Evolutionary conservation across 2,329 filamentous ascomycete species (phyloP), one percentile per base, ranked within the genome.

Genomic region (Paecilomyces sp.): DNA sequence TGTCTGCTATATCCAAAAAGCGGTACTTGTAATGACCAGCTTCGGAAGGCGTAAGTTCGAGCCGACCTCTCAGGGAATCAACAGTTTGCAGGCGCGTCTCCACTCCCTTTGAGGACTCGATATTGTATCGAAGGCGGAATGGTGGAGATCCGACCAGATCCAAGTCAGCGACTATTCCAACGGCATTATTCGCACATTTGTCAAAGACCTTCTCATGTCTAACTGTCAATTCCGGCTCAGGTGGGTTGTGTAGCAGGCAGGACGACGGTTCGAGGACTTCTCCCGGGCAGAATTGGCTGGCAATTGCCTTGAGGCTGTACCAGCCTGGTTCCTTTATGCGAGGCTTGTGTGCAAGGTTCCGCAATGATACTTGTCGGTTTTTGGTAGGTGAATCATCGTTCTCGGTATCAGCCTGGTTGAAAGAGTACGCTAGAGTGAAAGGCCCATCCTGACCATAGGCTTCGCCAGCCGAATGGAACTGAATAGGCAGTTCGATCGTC

Each of bases 201-300:
- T 99, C 94, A 57, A 91, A 89, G 52, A 99, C 92, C 63, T 92
- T 88, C 66, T 96, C 89, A 6, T 86, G 82, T 33, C 83, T 83
- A 56, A 99, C 79, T 3, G 85, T 81, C 60, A 99, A 74, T 58
- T 88, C 85, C 9, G 94, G 94, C 75, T 96, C 88, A 0, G 94
- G 88, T 4, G 94, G 94, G 65, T 97, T 99, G 65, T 95, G 82
- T 58, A 99, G 79, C 60, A 96, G 81, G 73, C 93, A 97, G n/a
- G 92, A 94, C 2, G 93, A 90, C 30, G 94, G 94, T 72, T 99
- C 94, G 64, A 93, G 83, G 3, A 99, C 87, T 66, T 97, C 92
- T 54, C 94, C 94, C 34, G 86, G 81, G 70, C 94, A 99, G 61
- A 86, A 89, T 25, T 89, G 87, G 59, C 90, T 95, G 1, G 87